Evolutionary conservation across 1,139 yeast genomes (phyloP), one percentile per base, ranked within the genome.

Genomic region (Tardiomyces blankii): DNA sequence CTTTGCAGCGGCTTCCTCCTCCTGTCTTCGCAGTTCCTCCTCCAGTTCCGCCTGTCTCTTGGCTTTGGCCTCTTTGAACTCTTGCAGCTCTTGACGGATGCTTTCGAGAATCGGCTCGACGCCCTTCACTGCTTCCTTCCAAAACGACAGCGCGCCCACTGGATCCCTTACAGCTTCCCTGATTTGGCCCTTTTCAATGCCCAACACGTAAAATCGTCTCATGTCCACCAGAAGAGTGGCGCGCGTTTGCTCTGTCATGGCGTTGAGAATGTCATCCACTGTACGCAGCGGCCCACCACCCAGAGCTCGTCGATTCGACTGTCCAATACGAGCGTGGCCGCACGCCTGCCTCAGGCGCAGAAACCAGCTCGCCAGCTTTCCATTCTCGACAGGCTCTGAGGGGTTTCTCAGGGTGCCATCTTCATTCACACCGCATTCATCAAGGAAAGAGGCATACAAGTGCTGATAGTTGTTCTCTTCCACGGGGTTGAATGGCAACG

Each of bases 401-500:
- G 40, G 47, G 4, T 44, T 42, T 6, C 49, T 40, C 0, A 87
- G 82, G 30, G 70, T 69, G 1, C 89, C 91, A 44, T 69, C 64
- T 1, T 70, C 73, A 53, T 78, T 76, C 2, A 84, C 63, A 2
- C 81, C 78, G 40, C 82, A 81, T 5, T 79, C 78, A 0, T 74
- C 67, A 43, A 87, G 66, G 56, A 88, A 84, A 18, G 75, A 73
- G 19, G 74, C 72, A 56, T 79, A 75, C 38, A 80, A 56, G 53
- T 78, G 79, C 44, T 79, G 74, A 59, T 89, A 91, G 56, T 85
- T 80, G 57, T 85, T 88, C 58, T 83, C 84, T 58, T 89, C 97
- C 18, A 89, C 75, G 0, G 86, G 77, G 6, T 85, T 78, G 59
- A 91, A 84, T 3, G 88, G 87, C 12, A 85, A 70, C 1, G 84